Base-by-base conservation (phyloP, 306 rosid species). In the Cyclanthera cordifolia region DNA sequence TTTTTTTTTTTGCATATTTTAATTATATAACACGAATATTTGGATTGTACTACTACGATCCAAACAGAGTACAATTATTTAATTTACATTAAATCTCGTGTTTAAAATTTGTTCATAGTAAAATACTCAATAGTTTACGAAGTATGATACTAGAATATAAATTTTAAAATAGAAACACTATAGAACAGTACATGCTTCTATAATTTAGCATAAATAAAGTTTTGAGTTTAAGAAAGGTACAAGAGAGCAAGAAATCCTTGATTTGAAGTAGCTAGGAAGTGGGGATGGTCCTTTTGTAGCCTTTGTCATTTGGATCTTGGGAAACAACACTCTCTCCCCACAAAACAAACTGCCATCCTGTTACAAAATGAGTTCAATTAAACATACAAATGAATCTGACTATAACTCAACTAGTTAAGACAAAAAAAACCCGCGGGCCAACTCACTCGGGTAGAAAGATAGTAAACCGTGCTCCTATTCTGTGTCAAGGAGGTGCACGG, bases 191-290 rank as follows among this genome's bases (percentile, higher is more conserved):
- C 5, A 51, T 7, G 12, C 1, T 2, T 2, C 1, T 65, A 65
- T 49, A 68, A 49, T n/a, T 6, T 4, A 47, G 30, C 20, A 6
- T 4, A 46, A 43, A 48, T 0, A 15, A 47, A 4, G 15, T 37
- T 32, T 32, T 12, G 23, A 23, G 75, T 11, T 72, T 30, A 60
- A 27, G 15, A 21, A 58, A 63, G 17, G 16, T 16, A 41, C 88
- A 52, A 63, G 48, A 45, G 84, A 75, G 75, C 90, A 83, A 23
- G 89, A 83, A 61, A 85, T 79, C 50, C 45, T 70, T 54, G 85
- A 74, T 61, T 71, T 68, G 43, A 71, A 32, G 78, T 75, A 76
- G 63, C 60, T 43, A 49, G 77, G 73, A 65, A 78, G 63, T 64
- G 71, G 8, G 52, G 64, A 58, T 45, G 78, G 55, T 52, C 47